phyloP scores from a whole-genome alignment of 2,329 filamentous ascomycete species.

The Paecilomyces sp. region DNA sequence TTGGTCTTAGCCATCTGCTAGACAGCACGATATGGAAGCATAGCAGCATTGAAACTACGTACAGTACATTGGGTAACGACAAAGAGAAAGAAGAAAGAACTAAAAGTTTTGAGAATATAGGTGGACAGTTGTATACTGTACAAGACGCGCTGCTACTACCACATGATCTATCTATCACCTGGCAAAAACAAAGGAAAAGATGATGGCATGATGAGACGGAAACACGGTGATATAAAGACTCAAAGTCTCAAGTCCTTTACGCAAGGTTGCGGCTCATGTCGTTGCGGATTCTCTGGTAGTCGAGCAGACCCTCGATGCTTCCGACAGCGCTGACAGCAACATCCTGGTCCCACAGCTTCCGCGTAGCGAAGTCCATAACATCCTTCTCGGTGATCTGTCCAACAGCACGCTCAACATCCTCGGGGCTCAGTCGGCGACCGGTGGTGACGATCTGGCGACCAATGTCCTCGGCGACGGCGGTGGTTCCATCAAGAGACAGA shows the following conservation, averaged over 20 bases:
- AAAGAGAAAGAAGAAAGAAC: slow-evolving; percentile 12
- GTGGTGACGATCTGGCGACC: slow-evolving; percentile 98
- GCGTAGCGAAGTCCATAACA: slow-evolving; percentile 91
- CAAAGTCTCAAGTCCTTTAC: slow-evolving; percentile 15
- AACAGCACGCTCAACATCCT: slow-evolving; percentile 90
- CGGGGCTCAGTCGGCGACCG: slow-evolving; percentile 80
- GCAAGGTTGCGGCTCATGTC: slow-evolving; percentile 74
- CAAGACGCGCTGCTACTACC: slow-evolving; percentile 18
- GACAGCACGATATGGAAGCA: neutral
- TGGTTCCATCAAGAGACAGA: slow-evolving; percentile 93
- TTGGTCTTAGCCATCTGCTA: neutral
- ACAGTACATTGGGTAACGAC: neutral
- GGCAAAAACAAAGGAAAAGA: slow-evolving; percentile 10
- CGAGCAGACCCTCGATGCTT: slow-evolving; percentile 73
- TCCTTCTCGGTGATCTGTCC: slow-evolving; percentile 88
- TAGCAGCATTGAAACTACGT: neutral
- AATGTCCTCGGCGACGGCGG: slow-evolving; percentile 95
- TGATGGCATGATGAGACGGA: slow-evolving; percentile 13
- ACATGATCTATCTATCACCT: slow-evolving; percentile 20
- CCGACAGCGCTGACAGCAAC: slow-evolving; percentile 90
- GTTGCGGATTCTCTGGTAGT: slow-evolving; percentile 51
- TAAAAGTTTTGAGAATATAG: slow-evolving; percentile 22
- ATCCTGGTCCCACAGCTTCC: slow-evolving; percentile 96
- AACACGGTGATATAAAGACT: slow-evolving; percentile 6
- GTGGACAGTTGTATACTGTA: slow-evolving; percentile 26